phyloP scores from a whole-genome alignment of 2,329 filamentous ascomycete species.

The Fusarium sp. region DNA sequence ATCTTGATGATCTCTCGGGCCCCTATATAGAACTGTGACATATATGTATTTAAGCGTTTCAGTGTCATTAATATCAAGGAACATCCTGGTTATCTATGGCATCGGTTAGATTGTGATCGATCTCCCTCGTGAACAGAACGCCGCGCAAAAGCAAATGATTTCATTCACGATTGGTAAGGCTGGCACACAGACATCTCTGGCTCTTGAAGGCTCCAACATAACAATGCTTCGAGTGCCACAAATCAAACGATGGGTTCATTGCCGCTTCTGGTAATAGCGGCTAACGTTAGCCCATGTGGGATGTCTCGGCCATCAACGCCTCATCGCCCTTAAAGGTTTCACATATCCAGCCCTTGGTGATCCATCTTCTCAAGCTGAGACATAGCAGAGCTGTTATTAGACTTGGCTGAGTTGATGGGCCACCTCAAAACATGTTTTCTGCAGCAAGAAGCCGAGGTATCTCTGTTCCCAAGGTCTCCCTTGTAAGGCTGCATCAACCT shows the following conservation, averaged over 20 bases:
- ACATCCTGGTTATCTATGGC: background rate
- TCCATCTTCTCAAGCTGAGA: conserved; percentile 19
- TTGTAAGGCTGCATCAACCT: conserved; percentile 1
- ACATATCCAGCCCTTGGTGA: conserved; percentile 4
- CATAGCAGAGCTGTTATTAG: background rate
- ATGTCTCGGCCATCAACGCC: conserved; percentile 31
- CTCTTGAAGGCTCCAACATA: background rate
- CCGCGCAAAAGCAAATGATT: conserved; percentile 18
- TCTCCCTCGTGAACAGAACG: background rate
- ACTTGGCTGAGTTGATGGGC: background rate
- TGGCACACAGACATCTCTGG: conserved; percentile 1
- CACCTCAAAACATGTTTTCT: background rate
- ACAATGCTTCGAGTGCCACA: conserved; percentile 22
- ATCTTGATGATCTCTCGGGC: background rate
- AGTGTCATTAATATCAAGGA: background rate
- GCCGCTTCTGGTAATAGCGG: conserved; percentile 29
- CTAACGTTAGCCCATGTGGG: conserved; percentile 26
- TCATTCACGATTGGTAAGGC: conserved; percentile 9
- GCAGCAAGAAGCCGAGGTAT: background rate
- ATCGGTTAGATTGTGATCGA: background rate
- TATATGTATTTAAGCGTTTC: background rate
- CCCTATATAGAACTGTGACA: background rate
- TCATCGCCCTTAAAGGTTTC: conserved; percentile 28
- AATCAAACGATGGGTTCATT: conserved; percentile 21
- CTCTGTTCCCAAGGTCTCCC: background rate